phyloP scores from a whole-genome alignment of 768 basidiomycete genomes.

The Lactarius trivialis region DNA sequence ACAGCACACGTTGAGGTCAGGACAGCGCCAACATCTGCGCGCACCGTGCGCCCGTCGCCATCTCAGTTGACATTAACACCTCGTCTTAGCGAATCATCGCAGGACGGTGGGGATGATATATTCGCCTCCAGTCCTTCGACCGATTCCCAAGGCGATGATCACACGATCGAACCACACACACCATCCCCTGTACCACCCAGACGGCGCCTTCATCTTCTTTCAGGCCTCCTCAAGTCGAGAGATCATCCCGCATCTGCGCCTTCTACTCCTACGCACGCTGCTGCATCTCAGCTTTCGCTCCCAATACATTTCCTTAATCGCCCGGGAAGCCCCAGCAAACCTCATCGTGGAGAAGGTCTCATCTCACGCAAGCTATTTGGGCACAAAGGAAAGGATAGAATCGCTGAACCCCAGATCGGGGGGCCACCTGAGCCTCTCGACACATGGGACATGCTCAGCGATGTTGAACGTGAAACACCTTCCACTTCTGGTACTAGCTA shows the following conservation, averaged over 20 bases:
- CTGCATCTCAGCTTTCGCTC: slow-evolving; percentile 22
- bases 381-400: slow-evolving; percentile 21
- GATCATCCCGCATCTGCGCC: slow-evolving; percentile 21
- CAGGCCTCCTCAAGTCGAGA: slow-evolving; percentile 13
- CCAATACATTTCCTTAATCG: slow-evolving; percentile 17
- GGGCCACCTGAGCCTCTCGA: slow-evolving; percentile 17
- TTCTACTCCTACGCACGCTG: slow-evolving; percentile 22
- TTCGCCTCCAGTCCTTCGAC: slow-evolving; percentile 16
- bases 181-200: slow-evolving; percentile 16
- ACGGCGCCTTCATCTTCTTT: slow-evolving; percentile 21
- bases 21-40: slow-evolving; percentile 1
- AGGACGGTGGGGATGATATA: slow-evolving; percentile 16
- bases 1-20: neutral
- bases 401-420: slow-evolving; percentile 5
- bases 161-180: neutral
- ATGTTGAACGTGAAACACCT: slow-evolving; percentile 10
- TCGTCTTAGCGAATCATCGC: neutral
- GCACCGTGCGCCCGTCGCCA: slow-evolving; percentile 12
- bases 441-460: slow-evolving; percentile 23
- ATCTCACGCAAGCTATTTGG: slow-evolving; percentile 21
- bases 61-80: slow-evolving; percentile 20
- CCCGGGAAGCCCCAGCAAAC: slow-evolving; percentile 15
- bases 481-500: neutral
- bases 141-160: slow-evolving; percentile 13
- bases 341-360: slow-evolving; percentile 17